These are phyloP conservation scores for Botrytis squamosa DNA, from an alignment of 2,329 filamentous ascomycete species.

Conservation along the genomic window DNA sequence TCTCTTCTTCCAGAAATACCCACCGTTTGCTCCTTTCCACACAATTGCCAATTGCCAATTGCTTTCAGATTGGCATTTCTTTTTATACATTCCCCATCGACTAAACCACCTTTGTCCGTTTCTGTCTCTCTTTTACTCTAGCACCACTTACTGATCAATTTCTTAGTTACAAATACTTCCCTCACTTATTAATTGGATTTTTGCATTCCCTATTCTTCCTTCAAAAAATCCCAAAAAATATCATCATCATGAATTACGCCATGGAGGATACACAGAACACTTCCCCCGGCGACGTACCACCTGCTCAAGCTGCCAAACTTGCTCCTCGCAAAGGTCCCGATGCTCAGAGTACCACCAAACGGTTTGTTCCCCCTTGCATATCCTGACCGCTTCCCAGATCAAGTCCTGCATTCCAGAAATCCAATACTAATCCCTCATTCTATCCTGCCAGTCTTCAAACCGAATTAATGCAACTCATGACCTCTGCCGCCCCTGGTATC, in stretches of 20 bases:
- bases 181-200: neutral
- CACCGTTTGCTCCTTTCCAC: constrained; percentile 10
- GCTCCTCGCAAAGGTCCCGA: constrained; percentile 58
- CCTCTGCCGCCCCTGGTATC: constrained; percentile 85
- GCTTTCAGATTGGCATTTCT: constrained; percentile 21
- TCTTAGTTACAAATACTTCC: constrained; percentile 3
- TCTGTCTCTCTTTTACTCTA: constrained; percentile 16
- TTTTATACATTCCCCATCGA: constrained; percentile 19
- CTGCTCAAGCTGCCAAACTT: constrained; percentile 60
- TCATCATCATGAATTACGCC: constrained; percentile 44
- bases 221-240: neutral
- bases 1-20: constrained; percentile 9
- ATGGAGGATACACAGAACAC: constrained; percentile 65
- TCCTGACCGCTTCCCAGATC: neutral
- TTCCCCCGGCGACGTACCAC: constrained; percentile 53
- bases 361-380: constrained; percentile 49
- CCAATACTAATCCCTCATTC: constrained; percentile 1
- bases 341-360: constrained; percentile 73
- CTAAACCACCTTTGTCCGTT: constrained; percentile 28
- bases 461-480: constrained; percentile 98
- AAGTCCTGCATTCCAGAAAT: neutral
- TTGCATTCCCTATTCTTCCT: constrained; percentile 2
- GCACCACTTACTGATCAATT: neutral
- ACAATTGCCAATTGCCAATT: constrained; percentile 30
- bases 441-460: constrained; percentile 72